Base-by-base conservation (phyloP, 2,329 filamentous ascomycete genomes). In the Colletotrichum sp. region DNA sequence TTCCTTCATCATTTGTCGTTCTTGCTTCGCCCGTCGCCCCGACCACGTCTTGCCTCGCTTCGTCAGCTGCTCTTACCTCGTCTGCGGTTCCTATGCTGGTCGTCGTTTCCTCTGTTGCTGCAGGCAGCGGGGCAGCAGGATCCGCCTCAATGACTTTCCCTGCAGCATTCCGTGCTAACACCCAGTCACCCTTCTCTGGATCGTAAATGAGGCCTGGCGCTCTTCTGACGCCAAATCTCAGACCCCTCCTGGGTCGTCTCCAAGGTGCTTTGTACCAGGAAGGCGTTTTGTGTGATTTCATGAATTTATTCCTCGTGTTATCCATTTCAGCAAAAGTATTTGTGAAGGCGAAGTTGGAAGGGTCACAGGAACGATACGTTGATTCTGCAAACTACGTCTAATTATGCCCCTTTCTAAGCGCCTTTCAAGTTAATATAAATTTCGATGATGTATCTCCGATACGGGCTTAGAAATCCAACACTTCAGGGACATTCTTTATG, bases 271-370 rank as follows among this genome's bases (percentile, higher is more conserved):
- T 13, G 1, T 52, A 21, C 44, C 44, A 52, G 1, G 44, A 52
- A 49, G 39, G 39, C 39, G 0, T 0, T n/a, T 0, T 21, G 39
- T 3, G 18, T 34, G 32, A 34, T 0, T 34, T 34, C 32, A n/a
- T 49, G 18, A 49, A 10, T n/a, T 21, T 1, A 0, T 12, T 49
- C 9, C 39, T 49, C 18, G 39, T 12, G 39, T 5, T 49, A 4
- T 49, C 39, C 18, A 12, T 49, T 12, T 2, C 5, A 49, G 1
- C 18, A n/a, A n/a, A 49, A 26, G 24, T 26, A 26, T 5, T 34
- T 12, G 6, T 49, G 39, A 49, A 6, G 18, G 39, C 39, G 18
- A n/a, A 49, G 18, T 49, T 49, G 9, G 5, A n/a, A n/a, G 1
- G 9, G 0, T 49, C 9, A n/a, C 39, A 4, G 39, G 9, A 1